A percentile compares a stretch with the other conserved stretches of the same genome.
Conservation (phyloP, 202 grass and related monocot genomes). For the Musa balbisiana region DNA sequence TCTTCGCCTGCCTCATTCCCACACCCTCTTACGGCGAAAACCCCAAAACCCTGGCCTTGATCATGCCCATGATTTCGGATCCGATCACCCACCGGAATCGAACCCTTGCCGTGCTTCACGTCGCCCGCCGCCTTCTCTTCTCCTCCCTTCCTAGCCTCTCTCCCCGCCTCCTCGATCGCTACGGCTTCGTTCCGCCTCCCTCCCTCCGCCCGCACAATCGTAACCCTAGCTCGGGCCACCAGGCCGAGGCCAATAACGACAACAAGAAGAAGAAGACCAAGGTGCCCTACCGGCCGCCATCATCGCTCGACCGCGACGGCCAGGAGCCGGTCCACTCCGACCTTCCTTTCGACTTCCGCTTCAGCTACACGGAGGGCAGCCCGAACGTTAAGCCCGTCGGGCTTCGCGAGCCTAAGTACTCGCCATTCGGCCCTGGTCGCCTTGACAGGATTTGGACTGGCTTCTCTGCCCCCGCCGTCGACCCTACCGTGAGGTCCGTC, state of each 20-base stretch:
- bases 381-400: slow-evolving; percentile 59
- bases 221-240: slow-evolving; percentile 5
- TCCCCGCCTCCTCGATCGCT: slow-evolving; percentile 59
- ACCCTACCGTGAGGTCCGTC: slow-evolving; percentile 54
- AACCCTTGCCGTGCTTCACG: slow-evolving; percentile 21
- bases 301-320: slow-evolving; percentile 43
- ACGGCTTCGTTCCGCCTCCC: slow-evolving; percentile 65
- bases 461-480: slow-evolving; percentile 66
- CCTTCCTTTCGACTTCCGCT: slow-evolving; percentile 88
- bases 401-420: slow-evolving; percentile 85
- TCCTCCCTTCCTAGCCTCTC: slow-evolving; percentile 21
- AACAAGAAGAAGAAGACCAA: slow-evolving; percentile 47
- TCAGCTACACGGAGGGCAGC: slow-evolving; percentile 84
- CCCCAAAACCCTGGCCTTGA: too few relatives aligned
- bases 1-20: too few relatives aligned
- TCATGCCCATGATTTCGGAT: slow-evolving; percentile 32
- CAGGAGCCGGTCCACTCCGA: slow-evolving; percentile 45
- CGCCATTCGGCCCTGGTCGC: slow-evolving; percentile 65
- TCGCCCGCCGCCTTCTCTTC: slow-evolving; percentile 14
- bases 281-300: slow-evolving; percentile 44
- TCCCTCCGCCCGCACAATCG: slow-evolving; percentile 30
- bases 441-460: slow-evolving; percentile 79
- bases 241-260: neutral
- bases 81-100: slow-evolving; percentile 31
- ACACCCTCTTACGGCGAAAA: too few relatives aligned